Conservation (phyloP, 139 green algal genomes). For the Nannochloris sp. region DNA sequence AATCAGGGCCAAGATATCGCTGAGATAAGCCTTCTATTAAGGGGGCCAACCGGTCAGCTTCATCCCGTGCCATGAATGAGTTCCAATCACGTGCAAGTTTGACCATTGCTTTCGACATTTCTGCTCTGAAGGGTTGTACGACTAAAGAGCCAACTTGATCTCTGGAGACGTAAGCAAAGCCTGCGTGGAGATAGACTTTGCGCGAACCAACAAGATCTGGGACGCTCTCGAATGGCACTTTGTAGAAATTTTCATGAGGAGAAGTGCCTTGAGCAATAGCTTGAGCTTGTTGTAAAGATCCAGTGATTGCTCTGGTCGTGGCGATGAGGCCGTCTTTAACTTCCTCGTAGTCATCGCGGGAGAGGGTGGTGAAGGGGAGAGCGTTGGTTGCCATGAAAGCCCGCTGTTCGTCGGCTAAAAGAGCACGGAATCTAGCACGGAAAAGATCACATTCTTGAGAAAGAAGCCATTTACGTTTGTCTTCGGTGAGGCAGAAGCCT, state of each 20-base stretch:
- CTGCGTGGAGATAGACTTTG: constrained; percentile 57
- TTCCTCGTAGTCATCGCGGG: constrained; percentile 29
- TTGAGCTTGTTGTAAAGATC: constrained; percentile 5
- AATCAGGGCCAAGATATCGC: constrained; percentile 66
- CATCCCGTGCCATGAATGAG: constrained; percentile 46
- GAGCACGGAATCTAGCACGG: constrained; percentile 23
- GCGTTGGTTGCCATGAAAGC: constrained; percentile 50
- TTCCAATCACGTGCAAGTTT: constrained; percentile 53
- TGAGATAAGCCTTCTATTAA: constrained; percentile 69
- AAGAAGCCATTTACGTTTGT: constrained; percentile 86
- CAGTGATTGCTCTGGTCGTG: background rate
- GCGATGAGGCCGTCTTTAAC: constrained; percentile 34
- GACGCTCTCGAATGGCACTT: constrained; percentile 78
- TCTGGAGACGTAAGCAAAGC: constrained; percentile 68
- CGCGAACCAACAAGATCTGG: constrained; percentile 76
- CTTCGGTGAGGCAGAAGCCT: constrained; percentile 84
- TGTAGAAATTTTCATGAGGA: constrained; percentile 45
- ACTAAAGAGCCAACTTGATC: constrained; percentile 66
- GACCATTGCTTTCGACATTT: constrained; percentile 34
- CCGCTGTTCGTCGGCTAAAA: constrained; percentile 32
- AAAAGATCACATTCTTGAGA: constrained; percentile 79
- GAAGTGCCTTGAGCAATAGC: background rate
- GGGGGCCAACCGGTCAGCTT: constrained; percentile 68
- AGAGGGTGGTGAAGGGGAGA: constrained; percentile 51
- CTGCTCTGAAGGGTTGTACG: constrained; percentile 56